Conservation (phyloP, 2,329 filamentous ascomycete species). For the Blumeriella jaapii region DNA sequence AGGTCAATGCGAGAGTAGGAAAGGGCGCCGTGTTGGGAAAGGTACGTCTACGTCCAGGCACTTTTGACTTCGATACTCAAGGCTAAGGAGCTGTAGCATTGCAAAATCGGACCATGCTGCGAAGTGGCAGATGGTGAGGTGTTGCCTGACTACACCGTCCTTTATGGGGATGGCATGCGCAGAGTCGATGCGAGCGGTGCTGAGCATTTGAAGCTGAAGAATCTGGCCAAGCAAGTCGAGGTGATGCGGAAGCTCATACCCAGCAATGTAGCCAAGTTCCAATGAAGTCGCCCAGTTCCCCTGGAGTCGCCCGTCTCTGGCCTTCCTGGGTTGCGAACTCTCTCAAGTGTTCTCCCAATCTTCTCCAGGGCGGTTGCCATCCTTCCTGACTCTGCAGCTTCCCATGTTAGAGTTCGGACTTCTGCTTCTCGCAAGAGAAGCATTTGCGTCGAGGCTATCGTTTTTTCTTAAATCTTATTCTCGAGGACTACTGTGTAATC, state of each 20-base stretch:
- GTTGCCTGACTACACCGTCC: constrained; percentile 55
- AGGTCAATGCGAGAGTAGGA: constrained; percentile 48
- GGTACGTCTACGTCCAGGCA: constrained; percentile 31
- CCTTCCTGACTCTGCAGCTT: too few relatives aligned
- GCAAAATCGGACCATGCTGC: constrained; percentile 57
- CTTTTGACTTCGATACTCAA: neutral
- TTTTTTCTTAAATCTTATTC: too few relatives aligned
- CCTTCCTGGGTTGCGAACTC: too few relatives aligned
- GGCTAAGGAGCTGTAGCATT: constrained; percentile 39
- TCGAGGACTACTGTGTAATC: too few relatives aligned
- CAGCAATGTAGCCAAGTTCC: constrained; percentile 36
- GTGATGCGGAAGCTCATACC: constrained; percentile 55
- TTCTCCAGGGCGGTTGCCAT: too few relatives aligned
- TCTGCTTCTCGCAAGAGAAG: too few relatives aligned
- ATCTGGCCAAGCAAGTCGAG: constrained; percentile 56
- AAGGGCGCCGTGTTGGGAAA: constrained; percentile 51
- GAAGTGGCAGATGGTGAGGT: constrained; percentile 44
- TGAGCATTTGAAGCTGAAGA: constrained; percentile 50
- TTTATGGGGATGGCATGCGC: constrained; percentile 52
- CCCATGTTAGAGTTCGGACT: too few relatives aligned
- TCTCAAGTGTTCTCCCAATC: too few relatives aligned
- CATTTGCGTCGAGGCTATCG: too few relatives aligned
- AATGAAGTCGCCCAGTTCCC: constrained; percentile 14
- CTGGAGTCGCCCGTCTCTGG: too few relatives aligned
- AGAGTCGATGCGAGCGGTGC: constrained; percentile 49